phyloP scores from a whole-genome alignment of 2,329 filamentous ascomycete species.

The Cercospora canescens region DNA sequence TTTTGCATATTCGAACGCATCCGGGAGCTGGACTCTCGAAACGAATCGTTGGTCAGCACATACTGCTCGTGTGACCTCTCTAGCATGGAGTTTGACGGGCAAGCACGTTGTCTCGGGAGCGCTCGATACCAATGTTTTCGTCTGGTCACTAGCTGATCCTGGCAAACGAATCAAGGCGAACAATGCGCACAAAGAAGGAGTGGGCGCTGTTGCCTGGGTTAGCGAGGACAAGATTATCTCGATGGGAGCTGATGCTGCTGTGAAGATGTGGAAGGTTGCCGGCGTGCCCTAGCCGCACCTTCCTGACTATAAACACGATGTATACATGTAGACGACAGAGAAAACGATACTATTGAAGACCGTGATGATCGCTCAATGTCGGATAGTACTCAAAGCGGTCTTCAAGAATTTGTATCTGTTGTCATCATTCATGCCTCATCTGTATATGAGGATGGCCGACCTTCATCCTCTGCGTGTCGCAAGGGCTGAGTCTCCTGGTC shows the following conservation, averaged over 20 bases:
- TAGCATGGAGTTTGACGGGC: slow-evolving; percentile 76
- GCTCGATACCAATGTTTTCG: slow-evolving; percentile 86
- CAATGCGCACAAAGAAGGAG: slow-evolving; percentile 95
- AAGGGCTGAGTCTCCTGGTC: slow-evolving; percentile 12
- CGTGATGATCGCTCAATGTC: not conserved
- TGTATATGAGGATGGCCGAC: slow-evolving; percentile 30
- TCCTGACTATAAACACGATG: not conserved
- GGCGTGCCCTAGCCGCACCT: slow-evolving; percentile 33
- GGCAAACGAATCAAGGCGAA: slow-evolving; percentile 79
- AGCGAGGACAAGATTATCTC: slow-evolving; percentile 69
- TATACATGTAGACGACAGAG: not conserved
- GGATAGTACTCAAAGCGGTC: not conserved
- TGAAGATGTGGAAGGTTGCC: slow-evolving; percentile 82
- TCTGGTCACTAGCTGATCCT: slow-evolving; percentile 85
- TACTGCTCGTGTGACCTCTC: slow-evolving; percentile 65
- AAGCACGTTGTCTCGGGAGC: slow-evolving; percentile 81
- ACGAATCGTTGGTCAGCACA: slow-evolving; percentile 79
- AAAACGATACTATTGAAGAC: not conserved
- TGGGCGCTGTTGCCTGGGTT: slow-evolving; percentile 83
- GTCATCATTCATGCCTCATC: slow-evolving; percentile 30
- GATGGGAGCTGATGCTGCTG: slow-evolving; percentile 80
- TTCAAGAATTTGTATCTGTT: not conserved
- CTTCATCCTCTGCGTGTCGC: slow-evolving; percentile 23
- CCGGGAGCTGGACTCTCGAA: slow-evolving; percentile 61
- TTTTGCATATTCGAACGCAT: slow-evolving; percentile 64